Evolutionary conservation across 768 basidiomycete genomes (phyloP).

Genomic region (Leucogyrophana mollusca): DNA sequence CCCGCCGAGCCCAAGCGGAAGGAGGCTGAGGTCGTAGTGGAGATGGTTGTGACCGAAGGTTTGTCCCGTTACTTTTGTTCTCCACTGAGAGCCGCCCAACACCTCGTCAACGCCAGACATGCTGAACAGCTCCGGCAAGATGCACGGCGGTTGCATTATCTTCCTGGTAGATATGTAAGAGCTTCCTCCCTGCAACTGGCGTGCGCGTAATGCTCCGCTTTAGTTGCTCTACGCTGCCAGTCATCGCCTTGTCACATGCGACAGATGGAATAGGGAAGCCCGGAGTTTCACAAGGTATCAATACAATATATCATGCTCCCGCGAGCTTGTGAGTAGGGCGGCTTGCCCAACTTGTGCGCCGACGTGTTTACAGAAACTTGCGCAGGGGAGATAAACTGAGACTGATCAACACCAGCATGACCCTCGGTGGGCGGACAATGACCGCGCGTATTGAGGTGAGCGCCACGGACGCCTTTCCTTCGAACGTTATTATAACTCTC

Average conservation of each 20-base stretch:
- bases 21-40: conserved; percentile 39
- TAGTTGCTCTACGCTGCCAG: conserved; percentile 43
- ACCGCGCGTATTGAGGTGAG: conserved; percentile 43
- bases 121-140: conserved; percentile 33
- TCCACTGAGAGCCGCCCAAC: no score
- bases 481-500: background rate
- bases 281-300: conserved; percentile 46
- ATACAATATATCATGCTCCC: conserved; percentile 43
- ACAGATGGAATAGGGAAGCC: conserved; percentile 25
- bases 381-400: conserved; percentile 43
- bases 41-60: conserved; percentile 48
- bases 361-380: background rate
- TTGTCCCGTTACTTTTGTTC: conserved; percentile 10
- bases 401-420: conserved; percentile 38
- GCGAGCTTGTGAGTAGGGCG: conserved; percentile 35
- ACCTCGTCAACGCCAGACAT: conserved; percentile 35
- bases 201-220: background rate
- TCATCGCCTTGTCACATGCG: conserved; percentile 32
- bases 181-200: background rate
- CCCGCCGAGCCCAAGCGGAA: conserved; percentile 33
- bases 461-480: background rate
- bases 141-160: conserved; percentile 42
- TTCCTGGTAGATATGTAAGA: conserved; percentile 49
- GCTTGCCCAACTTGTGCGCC: no score
- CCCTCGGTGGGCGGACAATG: conserved; percentile 25